phyloP scores from a whole-genome alignment of 225 moss, liverwort and hornwort genomes.

The Physcomitrium patens region DNA sequence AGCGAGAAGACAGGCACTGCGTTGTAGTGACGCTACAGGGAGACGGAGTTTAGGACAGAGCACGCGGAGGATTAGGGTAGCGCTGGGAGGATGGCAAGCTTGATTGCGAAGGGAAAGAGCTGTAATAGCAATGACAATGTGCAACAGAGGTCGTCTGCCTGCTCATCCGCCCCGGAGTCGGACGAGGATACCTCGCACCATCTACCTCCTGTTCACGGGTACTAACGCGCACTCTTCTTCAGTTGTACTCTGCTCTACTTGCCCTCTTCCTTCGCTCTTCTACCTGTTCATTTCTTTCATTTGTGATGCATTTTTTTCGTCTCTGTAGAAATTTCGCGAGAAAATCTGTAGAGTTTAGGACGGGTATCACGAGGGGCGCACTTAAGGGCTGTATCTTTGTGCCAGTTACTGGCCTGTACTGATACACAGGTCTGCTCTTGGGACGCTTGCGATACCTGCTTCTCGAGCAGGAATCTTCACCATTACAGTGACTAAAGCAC shows the following conservation, averaged over 20 bases:
- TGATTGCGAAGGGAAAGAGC: conserved; percentile 57
- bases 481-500: too few species aligned
- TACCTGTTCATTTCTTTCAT: background rate
- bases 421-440: background rate
- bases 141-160: conserved; percentile 66
- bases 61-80: conserved; percentile 42
- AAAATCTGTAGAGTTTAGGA: background rate
- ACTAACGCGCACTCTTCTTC: background rate
- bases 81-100: conserved; percentile 53
- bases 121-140: conserved; percentile 65
- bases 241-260: background rate
- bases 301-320: background rate
- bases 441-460: background rate
- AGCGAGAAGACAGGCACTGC: too few species aligned
- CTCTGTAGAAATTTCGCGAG: too few species aligned
- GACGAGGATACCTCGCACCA: conserved; percentile 74
- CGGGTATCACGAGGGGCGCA: background rate
- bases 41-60: too few species aligned
- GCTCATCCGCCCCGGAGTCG: conserved; percentile 82
- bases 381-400: background rate
- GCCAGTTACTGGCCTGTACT: background rate
- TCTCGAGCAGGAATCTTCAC: background rate
- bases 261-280: background rate
- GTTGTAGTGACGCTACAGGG: background rate
- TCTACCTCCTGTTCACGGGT: conserved; percentile 82